Conservation (phyloP, 768 basidiomycete species). For the Sistotremastrum niveocremeum region DNA sequence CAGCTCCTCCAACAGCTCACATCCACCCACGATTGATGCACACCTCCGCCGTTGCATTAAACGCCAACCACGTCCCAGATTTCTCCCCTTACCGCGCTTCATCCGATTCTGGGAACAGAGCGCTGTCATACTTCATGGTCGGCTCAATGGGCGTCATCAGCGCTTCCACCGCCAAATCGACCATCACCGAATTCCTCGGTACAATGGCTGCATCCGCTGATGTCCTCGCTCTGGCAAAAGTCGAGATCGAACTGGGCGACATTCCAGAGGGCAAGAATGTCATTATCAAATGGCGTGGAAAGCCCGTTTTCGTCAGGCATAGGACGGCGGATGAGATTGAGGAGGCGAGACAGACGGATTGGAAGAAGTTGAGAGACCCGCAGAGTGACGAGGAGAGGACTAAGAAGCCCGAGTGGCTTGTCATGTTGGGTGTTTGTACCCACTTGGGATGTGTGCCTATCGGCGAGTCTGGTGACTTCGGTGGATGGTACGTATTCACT, state of each 20-base stretch:
- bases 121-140: conserved; percentile 81
- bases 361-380: conserved; percentile 86
- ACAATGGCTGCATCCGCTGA: conserved; percentile 97
- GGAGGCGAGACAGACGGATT: conserved; percentile 74
- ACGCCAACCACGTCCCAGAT: conserved; percentile 79
- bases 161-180: conserved; percentile 88
- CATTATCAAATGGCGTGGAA: conserved; percentile 98
- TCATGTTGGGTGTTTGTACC: conserved; percentile 90
- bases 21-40: conserved; percentile 64
- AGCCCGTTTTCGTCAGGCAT: conserved; percentile 98
- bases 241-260: conserved; percentile 77
- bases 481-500: conserved; percentile 69
- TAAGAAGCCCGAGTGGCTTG: conserved; percentile 93
- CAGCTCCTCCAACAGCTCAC: conserved; percentile 40
- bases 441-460: conserved; percentile 98
- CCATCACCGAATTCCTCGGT: conserved; percentile 84
- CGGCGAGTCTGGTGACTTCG: conserved; percentile 92
- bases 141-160: conserved; percentile 87
- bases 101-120: conserved; percentile 52
- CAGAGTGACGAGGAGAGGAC: conserved; percentile 78
- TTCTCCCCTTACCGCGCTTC: conserved; percentile 68
- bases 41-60: conserved; percentile 53
- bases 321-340: conserved; percentile 83
- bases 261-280: conserved; percentile 98
- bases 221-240: conserved; percentile 94